Conservation (phyloP, 495 filamentous ascomycete species). For the Bacidia gigantensis region DNA sequence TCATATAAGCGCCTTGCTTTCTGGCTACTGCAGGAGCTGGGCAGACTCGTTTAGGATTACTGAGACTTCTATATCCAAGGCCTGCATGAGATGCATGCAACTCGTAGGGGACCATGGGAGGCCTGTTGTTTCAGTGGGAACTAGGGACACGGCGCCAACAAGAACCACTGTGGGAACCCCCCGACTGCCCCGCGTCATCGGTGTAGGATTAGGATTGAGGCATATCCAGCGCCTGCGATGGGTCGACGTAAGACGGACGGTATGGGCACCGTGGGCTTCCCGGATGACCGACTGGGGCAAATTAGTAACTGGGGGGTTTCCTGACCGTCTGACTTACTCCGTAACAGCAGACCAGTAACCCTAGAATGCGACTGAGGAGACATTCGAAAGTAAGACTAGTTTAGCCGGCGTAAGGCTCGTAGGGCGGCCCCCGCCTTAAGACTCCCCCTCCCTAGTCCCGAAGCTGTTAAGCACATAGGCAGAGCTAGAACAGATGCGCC, state of each 20-base stretch:
- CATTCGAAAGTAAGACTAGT: neutral
- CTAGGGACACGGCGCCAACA: neutral
- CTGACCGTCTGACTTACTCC: neutral
- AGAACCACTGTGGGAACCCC: neutral
- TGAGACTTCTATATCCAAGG: neutral
- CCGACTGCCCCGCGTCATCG: neutral
- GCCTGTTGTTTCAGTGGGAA: neutral
- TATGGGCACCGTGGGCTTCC: neutral
- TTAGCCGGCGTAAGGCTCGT: neutral
- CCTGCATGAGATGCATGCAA: neutral
- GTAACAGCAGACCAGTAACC: neutral
- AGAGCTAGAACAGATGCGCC: neutral
- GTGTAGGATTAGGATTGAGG: neutral
- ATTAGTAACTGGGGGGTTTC: no score
- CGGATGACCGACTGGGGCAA: neutral
- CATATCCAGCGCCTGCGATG: neutral
- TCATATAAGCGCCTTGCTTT: constrained; percentile 1
- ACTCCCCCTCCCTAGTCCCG: neutral
- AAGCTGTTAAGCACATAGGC: no score
- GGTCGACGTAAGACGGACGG: neutral
- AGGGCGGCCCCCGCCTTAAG: neutral
- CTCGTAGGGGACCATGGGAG: neutral
- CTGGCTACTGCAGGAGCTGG: neutral
- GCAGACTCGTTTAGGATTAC: neutral
- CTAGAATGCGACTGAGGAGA: neutral